Conservation (phyloP, 2,329 filamentous ascomycete genomes). For the Pseudocercospora crystallina region DNA sequence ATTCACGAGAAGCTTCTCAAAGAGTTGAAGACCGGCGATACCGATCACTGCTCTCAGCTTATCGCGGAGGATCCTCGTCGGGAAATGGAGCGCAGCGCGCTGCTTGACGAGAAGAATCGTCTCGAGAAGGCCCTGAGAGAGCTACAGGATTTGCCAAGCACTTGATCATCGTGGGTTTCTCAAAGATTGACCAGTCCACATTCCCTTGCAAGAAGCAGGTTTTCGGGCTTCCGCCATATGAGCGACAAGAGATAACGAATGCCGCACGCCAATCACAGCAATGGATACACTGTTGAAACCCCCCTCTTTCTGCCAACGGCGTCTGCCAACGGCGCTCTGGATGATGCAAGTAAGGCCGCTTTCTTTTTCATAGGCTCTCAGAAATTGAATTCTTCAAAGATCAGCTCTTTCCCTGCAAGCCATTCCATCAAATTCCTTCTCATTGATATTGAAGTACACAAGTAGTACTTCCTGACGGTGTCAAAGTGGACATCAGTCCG, state of each 20-base stretch:
- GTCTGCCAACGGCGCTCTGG: too few relatives aligned
- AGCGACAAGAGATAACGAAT: too few relatives aligned
- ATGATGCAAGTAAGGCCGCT: too few relatives aligned
- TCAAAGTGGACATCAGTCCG: slow-evolving; percentile 46
- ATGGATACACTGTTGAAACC: too few relatives aligned
- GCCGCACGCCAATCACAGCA: too few relatives aligned
- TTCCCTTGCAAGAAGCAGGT: too few relatives aligned
- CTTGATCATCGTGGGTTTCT: slow-evolving; percentile 10
- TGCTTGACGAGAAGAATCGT: slow-evolving; percentile 31
- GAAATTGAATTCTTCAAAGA: slow-evolving; percentile 55
- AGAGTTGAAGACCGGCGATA: slow-evolving; percentile 15
- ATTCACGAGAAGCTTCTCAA: slow-evolving; percentile 11
- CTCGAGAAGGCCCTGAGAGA: slow-evolving; percentile 33
- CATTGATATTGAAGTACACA: slow-evolving; percentile 57
- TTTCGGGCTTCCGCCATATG: too few relatives aligned
- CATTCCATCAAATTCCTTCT: slow-evolving; percentile 51
- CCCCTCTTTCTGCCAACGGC: too few relatives aligned
- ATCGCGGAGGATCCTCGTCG: slow-evolving; percentile 38
- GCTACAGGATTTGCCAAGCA: slow-evolving; percentile 19
- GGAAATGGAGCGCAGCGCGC: slow-evolving; percentile 25
- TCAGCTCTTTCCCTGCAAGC: slow-evolving; percentile 47
- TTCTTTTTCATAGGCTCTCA: slow-evolving; percentile 16
- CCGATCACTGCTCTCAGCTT: slow-evolving; percentile 27
- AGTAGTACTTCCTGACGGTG: slow-evolving; percentile 53
- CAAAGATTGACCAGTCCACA: slow-evolving; percentile 32